Conservation (phyloP, 2,329 filamentous ascomycete species). For the Botryotinia narcissicola region DNA sequence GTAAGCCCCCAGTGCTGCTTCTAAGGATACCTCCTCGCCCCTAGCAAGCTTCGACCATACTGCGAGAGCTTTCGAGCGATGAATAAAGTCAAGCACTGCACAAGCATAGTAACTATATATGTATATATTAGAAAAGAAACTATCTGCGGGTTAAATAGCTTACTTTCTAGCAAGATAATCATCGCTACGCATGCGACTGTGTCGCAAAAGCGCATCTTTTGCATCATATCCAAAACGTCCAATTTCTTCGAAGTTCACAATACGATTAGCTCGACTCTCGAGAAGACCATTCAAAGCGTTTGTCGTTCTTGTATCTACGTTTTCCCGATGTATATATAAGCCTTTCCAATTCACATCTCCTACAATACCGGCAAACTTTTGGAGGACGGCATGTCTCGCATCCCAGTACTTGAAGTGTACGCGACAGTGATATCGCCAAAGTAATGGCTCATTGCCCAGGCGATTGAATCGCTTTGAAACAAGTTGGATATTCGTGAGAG, state of each 20-base stretch:
- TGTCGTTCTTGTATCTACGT: conserved; percentile 51
- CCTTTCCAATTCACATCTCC: conserved; percentile 70
- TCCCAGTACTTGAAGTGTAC: conserved; percentile 74
- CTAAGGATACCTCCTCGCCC: conserved; percentile 58
- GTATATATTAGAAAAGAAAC: not conserved
- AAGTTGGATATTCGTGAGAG: conserved; percentile 47
- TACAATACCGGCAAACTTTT: conserved; percentile 53
- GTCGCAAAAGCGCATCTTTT: conserved; percentile 75
- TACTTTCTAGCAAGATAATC: conserved; percentile 76
- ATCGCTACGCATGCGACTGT: conserved; percentile 56
- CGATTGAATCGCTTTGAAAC: conserved; percentile 63
- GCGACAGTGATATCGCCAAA: conserved; percentile 78
- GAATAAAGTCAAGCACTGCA: conserved; percentile 72
- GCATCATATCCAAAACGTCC: conserved; percentile 77
- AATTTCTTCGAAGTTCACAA: conserved; percentile 68
- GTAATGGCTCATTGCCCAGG: conserved; percentile 66
- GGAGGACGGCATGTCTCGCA: conserved; percentile 55
- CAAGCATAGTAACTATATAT: conserved; percentile 67
- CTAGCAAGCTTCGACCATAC: conserved; percentile 64
- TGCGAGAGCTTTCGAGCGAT: conserved; percentile 74
- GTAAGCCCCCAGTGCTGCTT: conserved; percentile 75
- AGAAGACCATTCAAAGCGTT: conserved; percentile 66
- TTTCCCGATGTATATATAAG: conserved; percentile 58
- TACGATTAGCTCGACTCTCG: conserved; percentile 64
- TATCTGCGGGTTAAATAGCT: conserved; percentile 18